Evolutionary conservation across 2,329 filamentous ascomycete genomes (phyloP).

Genomic region (Fusarium pseudograminearum): DNA sequence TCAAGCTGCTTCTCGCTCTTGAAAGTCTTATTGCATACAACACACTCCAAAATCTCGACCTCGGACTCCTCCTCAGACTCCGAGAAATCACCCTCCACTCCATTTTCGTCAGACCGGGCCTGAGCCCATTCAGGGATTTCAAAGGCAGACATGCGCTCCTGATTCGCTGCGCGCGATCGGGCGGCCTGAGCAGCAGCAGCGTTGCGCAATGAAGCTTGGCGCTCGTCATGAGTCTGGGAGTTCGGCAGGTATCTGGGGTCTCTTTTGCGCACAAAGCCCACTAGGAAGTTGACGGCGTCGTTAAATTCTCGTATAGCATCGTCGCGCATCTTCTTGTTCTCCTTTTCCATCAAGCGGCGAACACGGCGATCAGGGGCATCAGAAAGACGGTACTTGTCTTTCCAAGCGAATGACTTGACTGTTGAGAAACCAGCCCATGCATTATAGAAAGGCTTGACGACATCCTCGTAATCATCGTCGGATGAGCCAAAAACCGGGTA

Average conservation of each 20-base stretch:
- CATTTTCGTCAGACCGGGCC: constrained; percentile 62
- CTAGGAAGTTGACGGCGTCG: constrained; percentile 86
- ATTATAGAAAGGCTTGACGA: constrained; percentile 84
- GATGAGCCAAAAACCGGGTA: constrained; percentile 88
- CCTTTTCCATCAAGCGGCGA: constrained; percentile 91
- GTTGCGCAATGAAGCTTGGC: constrained; percentile 81
- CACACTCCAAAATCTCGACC: constrained; percentile 76
- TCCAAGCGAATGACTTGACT: constrained; percentile 88
- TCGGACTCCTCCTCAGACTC: constrained; percentile 67
- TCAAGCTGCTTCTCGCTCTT: constrained; percentile 93
- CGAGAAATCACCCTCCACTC: constrained; percentile 71
- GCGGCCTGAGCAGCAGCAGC: constrained; percentile 87
- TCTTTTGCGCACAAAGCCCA: constrained; percentile 89
- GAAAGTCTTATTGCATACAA: constrained; percentile 82
- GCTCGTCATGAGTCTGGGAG: constrained; percentile 80
- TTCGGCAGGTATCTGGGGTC: constrained; percentile 88
- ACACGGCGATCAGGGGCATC: constrained; percentile 89
- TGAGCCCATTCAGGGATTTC: constrained; percentile 82
- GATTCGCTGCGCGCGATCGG: constrained; percentile 82
- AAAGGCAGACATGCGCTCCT: constrained; percentile 75
- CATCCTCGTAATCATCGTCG: constrained; percentile 78
- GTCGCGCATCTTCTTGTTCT: constrained; percentile 87
- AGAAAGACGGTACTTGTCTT: constrained; percentile 82
- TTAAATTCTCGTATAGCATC: constrained; percentile 90
- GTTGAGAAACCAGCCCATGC: constrained; percentile 86